Conservation (phyloP, 169 alveolate species). For the Plasmodium billcollinsi region DNA sequence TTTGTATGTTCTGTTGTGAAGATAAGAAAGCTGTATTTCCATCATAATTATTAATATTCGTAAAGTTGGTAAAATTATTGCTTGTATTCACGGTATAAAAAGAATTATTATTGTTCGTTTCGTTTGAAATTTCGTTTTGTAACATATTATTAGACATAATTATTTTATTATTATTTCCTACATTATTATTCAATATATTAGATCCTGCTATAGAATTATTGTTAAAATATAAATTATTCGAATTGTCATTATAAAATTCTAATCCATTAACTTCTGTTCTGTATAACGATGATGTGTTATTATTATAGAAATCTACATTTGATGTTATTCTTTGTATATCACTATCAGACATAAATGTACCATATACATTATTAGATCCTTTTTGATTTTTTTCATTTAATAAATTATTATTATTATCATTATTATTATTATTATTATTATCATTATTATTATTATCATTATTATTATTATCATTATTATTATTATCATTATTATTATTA, state of each 20-base stretch:
- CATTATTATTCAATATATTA: neutral
- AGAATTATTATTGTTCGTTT: neutral
- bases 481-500: conserved; percentile 3
- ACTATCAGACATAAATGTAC: too few relatives aligned
- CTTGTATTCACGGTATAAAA: neutral
- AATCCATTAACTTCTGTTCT: too few relatives aligned
- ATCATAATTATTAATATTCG: neutral
- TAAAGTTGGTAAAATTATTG: neutral
- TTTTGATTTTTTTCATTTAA: too few relatives aligned
- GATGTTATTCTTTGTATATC: too few relatives aligned
- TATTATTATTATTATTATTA: conserved; percentile 6
- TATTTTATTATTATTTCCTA: neutral
- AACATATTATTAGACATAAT: neutral
- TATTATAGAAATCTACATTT: too few relatives aligned
- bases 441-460: neutral
- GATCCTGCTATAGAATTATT: neutral
- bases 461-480: conserved; percentile 1
- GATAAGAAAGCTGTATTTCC: neutral
- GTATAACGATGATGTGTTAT: too few relatives aligned
- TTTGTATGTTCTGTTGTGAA: neutral
- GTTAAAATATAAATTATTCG: neutral
- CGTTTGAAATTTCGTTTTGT: neutral
- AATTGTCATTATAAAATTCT: conserved; percentile 2
- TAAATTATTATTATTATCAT: neutral
- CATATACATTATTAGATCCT: too few relatives aligned